Base-by-base conservation (phyloP, 495 filamentous ascomycete genomes). In the Friedmanniomyces simplex region DNA sequence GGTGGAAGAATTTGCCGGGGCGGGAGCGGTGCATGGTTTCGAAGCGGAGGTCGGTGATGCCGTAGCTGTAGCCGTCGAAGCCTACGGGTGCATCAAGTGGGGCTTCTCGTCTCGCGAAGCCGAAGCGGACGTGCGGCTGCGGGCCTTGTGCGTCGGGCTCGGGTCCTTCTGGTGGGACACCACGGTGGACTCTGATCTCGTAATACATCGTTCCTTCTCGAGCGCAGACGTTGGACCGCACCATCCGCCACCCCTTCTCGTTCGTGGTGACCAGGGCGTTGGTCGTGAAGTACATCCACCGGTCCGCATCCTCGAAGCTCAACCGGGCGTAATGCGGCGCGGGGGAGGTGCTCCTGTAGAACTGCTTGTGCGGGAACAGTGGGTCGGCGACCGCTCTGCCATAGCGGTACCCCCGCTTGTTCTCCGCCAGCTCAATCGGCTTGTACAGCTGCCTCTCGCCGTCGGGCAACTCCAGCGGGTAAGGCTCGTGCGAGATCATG, bases 1-100 rank as follows among this genome's bases (percentile, higher is more conserved):
- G 54, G n/a, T 66, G 85, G 63, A 88, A 88, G 71, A 95, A 93
- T 63, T 88, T 85, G 61, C 88, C 86, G 13, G 91, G 89, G 32
- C 93, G 84, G 55, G 91, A 96, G 74, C 91, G 87, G 71, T 94
- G 90, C 22, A 96, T 85, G 48, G 93, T 91, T 66, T 97, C 88
- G 11, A 91, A 91, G 13, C 82, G 79, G 13, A 88, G 82, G 66
- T 97, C 94, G 21, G 91, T 83, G 54, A 99, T 79, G 20, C 88
- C 94, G 68, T 99, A 99, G 47, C 89, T 93, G 69, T 97, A 97
- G 34, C 88, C 90, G 68, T 99, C 93, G 63, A 91, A 95, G 0
- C 94, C 94, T 13, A 96, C 89, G 11, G 94, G 93, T 14, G 88
- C 87, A 63, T 97, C 94, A 2, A 96, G 74, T 18, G 88, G 88